Evolutionary conservation across 2,329 filamentous ascomycete species (phyloP), one percentile per base, ranked within the genome.

Genomic region (Cyanodermella asteris): DNA sequence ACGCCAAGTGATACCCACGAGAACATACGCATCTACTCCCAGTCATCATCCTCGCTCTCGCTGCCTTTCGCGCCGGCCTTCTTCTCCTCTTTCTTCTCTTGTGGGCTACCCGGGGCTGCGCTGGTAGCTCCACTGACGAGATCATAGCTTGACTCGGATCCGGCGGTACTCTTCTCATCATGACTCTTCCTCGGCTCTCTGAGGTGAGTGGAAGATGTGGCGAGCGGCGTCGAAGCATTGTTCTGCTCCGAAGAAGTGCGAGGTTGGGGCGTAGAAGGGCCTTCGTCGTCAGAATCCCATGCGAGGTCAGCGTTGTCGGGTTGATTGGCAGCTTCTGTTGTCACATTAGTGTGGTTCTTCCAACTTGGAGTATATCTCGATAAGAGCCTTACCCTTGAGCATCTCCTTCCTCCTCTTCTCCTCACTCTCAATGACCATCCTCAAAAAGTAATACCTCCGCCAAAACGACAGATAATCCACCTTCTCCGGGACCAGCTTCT

Each of bases 81-180:
- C 8, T 22, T 26, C 16, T 26, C 23, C 6, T 25, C 25, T 38
- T 55, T 53, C 31, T 46, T 51, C 29, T 65, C 61, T 39, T 61
- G 61, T 3, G 67, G 66, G 31, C 62, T 70, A 5, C 64, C 61
- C 2, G 80, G 74, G 11, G 80, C 72, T 35, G 76, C 74, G 45
- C 77, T 91, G 18, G 72, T 68, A 22, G 67, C 64, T 24, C 75
- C 76, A 25, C 75, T 82, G 22, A 97, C 80, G 17, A 97, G 62
- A 45, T 97, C 87, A 46, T 97, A 97, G 52, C 81, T 91, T 11
- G 78, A 78, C 39, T 97, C 87, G 44, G 84, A 93, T 40, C 87
- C 87, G 6, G 81, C 70, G 37, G 87, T 76, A 14, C 77, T 90
- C 45, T 84, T 81, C 45, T 81, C 74, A 41, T 91, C 81, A 40